Conservation (phyloP, 495 filamentous ascomycete genomes). For the Pseudomonodictys pantanalensis region DNA sequence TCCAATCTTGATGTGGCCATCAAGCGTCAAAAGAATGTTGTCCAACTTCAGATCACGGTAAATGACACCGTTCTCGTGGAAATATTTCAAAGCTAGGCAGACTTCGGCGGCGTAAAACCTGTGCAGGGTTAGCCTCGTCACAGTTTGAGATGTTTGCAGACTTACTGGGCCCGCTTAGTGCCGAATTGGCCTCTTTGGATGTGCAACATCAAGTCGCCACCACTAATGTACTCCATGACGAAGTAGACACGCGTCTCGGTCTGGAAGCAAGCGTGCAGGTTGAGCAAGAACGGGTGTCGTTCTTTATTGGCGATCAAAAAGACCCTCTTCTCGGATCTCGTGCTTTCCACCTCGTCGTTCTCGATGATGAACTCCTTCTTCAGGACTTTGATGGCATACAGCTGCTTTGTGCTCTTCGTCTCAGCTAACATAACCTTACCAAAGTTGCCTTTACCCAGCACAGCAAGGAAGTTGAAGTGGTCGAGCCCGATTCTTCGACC, state of each 20-base stretch:
- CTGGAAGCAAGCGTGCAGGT: constrained; percentile 97
- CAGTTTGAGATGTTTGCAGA: constrained; percentile 22
- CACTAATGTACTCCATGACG: constrained; percentile 99
- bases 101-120: constrained; percentile 98
- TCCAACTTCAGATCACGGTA: constrained; percentile 99
- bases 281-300: constrained; percentile 92
- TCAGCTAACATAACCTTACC: constrained; percentile 99
- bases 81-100: constrained; percentile 95
- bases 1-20: constrained; percentile 97
- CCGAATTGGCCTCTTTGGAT: constrained; percentile 97
- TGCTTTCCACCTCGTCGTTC: constrained; percentile 99
- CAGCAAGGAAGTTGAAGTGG: constrained; percentile 98
- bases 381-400: constrained; percentile 98
- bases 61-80: constrained; percentile 99
- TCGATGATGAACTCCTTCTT: constrained; percentile 99
- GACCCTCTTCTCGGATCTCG: constrained; percentile 93
- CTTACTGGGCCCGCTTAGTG: constrained; percentile 90
- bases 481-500: constrained; percentile 86
- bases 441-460: constrained; percentile 98
- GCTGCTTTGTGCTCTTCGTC: constrained; percentile 83
- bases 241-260: constrained; percentile 99
- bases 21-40: constrained; percentile 92
- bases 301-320: constrained; percentile 98
- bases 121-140: constrained; percentile 16
- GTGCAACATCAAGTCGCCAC: constrained; percentile 98